A percentile compares a stretch with the other conserved stretches of the same genome.
phyloP scores from a whole-genome alignment of 192 early-diverging fungal genomes.

The Backusella liffmaniae region DNA sequence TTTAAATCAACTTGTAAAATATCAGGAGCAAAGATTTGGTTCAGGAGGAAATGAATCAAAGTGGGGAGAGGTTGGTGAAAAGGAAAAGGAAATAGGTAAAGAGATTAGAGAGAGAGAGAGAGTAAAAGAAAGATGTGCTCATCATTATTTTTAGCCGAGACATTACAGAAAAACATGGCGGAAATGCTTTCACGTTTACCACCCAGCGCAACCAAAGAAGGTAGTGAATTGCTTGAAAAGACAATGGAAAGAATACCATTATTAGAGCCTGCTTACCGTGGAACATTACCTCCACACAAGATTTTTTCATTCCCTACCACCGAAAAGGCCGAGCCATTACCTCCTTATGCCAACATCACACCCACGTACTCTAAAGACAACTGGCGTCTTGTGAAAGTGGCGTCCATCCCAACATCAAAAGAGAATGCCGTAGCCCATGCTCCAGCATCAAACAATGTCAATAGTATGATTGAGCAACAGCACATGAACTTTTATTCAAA shows the following conservation, averaged over 20 bases:
- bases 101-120: neutral
- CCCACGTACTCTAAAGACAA: slow-evolving; percentile 28
- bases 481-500: slow-evolving; percentile 9
- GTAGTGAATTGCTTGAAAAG: slow-evolving; percentile 35
- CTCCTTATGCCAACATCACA: slow-evolving; percentile 34
- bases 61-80: slow-evolving; percentile 3
- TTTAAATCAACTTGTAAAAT: slow-evolving; percentile 34
- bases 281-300: slow-evolving; percentile 48
- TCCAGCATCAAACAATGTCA: neutral
- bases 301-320: slow-evolving; percentile 46
- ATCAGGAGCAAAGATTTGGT: slow-evolving; percentile 49
- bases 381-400: slow-evolving; percentile 19
- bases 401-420: neutral
- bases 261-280: slow-evolving; percentile 44
- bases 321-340: slow-evolving; percentile 21
- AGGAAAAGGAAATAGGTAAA: slow-evolving; percentile 47
- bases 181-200: slow-evolving; percentile 29
- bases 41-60: slow-evolving; percentile 27
- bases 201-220: slow-evolving; percentile 36
- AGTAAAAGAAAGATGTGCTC: neutral
- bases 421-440: neutral
- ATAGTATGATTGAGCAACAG: slow-evolving; percentile 11
- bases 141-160: slow-evolving; percentile 26
- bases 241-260: slow-evolving; percentile 41
- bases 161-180: slow-evolving; percentile 33